Evolutionary conservation across 2,329 filamentous ascomycete genomes (phyloP).

Genomic region (Geosmithia putterillii): DNA sequence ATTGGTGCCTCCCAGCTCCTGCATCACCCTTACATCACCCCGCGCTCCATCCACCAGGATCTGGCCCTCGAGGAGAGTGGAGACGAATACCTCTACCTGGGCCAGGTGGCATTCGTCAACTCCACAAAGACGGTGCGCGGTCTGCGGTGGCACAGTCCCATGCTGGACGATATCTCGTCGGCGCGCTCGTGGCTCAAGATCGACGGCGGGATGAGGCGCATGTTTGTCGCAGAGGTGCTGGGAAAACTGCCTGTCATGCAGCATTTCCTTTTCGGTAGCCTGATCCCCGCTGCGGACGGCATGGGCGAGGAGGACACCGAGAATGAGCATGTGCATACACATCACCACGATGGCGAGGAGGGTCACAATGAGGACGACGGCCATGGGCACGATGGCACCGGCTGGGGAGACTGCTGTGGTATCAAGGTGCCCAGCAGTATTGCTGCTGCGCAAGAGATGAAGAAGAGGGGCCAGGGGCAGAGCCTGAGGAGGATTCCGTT

Average conservation of each 20-base stretch:
- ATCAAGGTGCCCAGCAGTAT: slow-evolving; percentile 94
- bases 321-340: slow-evolving; percentile 41
- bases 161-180: slow-evolving; percentile 94
- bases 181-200: slow-evolving; percentile 87
- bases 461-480: slow-evolving; percentile 53
- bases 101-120: slow-evolving; percentile 90
- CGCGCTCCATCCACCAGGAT: slow-evolving; percentile 73
- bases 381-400: slow-evolving; percentile 48
- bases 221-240: slow-evolving; percentile 90
- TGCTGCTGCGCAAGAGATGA: slow-evolving; percentile 79
- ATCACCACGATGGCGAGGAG: slow-evolving; percentile 25
- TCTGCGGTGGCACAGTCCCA: slow-evolving; percentile 89
- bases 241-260: slow-evolving; percentile 96
- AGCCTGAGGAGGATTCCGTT: slow-evolving; percentile 67
- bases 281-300: slow-evolving; percentile 67
- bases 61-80: slow-evolving; percentile 79
- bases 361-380: slow-evolving; percentile 22
- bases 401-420: slow-evolving; percentile 94
- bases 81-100: slow-evolving; percentile 76
- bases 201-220: slow-evolving; percentile 87
- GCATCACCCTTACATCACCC: slow-evolving; percentile 71
- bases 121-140: slow-evolving; percentile 93
- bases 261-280: slow-evolving; percentile 85
- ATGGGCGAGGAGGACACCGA: slow-evolving; percentile 60
- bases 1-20: slow-evolving; percentile 87